A percentile compares a stretch with the other conserved stretches of the same genome.
Evolutionary conservation across 2,329 filamentous ascomycete species (phyloP).

Genomic region (Cladosporium cucumerinum): DNA sequence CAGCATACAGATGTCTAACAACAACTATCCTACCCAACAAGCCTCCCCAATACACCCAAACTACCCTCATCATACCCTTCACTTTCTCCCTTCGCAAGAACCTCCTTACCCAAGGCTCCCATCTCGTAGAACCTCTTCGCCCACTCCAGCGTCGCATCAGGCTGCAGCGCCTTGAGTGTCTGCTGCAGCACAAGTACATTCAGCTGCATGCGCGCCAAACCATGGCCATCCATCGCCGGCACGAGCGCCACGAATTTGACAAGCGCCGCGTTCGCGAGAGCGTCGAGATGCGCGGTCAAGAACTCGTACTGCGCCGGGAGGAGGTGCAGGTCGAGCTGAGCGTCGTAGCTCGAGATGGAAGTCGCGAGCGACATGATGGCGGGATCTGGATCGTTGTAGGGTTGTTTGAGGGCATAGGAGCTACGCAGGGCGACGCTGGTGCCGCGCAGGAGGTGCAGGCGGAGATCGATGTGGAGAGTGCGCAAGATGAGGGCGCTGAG

Average conservation of each 20-base stretch:
- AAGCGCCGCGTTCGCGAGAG: constrained; percentile 75
- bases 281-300: constrained; percentile 70
- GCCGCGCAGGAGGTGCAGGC: constrained; percentile 80
- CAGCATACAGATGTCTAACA: background rate
- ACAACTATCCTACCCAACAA: constrained; percentile 22
- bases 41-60: constrained; percentile 41
- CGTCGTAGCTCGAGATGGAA: constrained; percentile 82
- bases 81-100: constrained; percentile 36
- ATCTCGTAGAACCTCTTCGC: constrained; percentile 67
- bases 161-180: constrained; percentile 85
- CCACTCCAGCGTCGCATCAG: constrained; percentile 60
- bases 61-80: constrained; percentile 38
- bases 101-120: constrained; percentile 56
- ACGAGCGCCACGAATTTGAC: constrained; percentile 67
- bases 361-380: constrained; percentile 79
- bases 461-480: constrained; percentile 83
- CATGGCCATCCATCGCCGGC: constrained; percentile 77
- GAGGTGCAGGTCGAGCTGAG: constrained; percentile 71
- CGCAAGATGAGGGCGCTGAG: constrained; percentile 76
- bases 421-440: constrained; percentile 55
- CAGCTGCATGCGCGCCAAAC: constrained; percentile 82
- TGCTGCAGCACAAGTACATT: constrained; percentile 95
- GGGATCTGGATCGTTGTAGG: constrained; percentile 73
- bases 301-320: constrained; percentile 66
- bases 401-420: constrained; percentile 59